Base-by-base conservation (phyloP, 805 yeast species). In the Sungouiella thailandica region DNA sequence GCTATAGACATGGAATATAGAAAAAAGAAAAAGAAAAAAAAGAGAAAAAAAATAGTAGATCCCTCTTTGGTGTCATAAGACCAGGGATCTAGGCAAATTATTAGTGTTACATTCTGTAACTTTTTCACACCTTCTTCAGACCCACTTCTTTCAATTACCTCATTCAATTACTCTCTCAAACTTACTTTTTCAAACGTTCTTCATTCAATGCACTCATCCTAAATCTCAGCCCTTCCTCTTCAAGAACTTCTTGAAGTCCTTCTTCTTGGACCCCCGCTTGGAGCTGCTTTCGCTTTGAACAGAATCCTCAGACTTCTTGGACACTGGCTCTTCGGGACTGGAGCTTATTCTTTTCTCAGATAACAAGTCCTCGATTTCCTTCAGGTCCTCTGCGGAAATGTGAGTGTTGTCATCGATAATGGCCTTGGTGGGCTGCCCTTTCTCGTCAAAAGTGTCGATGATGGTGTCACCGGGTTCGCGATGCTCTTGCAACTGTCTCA, bases 401-500 rank as follows among this genome's bases (percentile, higher is more conserved):
- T 68, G 74, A 23, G 43, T 37, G 40, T 57, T 58, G 40, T 56
- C 48, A 37, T 69, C 74, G 28, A 69, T 68, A 11, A 69, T 64
- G 9, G 62, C 50, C 12, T 36, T 38, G 5, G 33, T 31, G 3
- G 29, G 31, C 2, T 39, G 15, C 3, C 55, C 56, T 3, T 36
- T 30, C 4, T 34, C 18, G 25, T 38, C 41, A 6, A 35, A 33
- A 7, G 43, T 34, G 13, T 35, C 22, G 24, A 53, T 44, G 17
- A 51, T 35, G 3, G 31, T 22, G 29, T 54, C 59, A 16, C 45
- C 41, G 16, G 28, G 29, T 7, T 50, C 50, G 35, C 40, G 38
- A 14, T 43, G 40, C 8, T 41, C 33, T 12, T 45, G 44, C 44
- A 53, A 42, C 4, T 17, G 22, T 37, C 41, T 29, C 42, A 43